These are phyloP conservation scores for Penicillium corylophilum DNA, from an alignment of 2,329 filamentous ascomycete species.

Conservation along the genomic window DNA sequence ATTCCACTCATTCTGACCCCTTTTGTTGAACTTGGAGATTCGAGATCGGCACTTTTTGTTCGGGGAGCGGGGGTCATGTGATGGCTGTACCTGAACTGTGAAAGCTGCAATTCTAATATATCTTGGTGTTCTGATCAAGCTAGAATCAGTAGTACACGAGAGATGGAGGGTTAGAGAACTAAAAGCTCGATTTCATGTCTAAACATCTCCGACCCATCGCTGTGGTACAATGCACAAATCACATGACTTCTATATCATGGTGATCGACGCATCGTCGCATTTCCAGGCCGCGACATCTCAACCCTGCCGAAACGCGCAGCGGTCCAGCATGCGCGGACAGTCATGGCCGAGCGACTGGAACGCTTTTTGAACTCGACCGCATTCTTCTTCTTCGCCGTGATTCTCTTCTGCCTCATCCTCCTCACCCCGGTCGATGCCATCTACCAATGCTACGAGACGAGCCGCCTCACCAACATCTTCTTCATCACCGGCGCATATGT, in stretches of 20 bases:
- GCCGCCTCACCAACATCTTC: constrained; percentile 76
- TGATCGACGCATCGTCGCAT: background rate
- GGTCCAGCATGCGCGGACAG: constrained; percentile 21
- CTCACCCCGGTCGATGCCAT: constrained; percentile 79
- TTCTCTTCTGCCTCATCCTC: constrained; percentile 71
- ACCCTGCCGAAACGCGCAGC: constrained; percentile 10
- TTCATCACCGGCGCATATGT: constrained; percentile 75
- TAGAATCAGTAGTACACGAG: background rate
- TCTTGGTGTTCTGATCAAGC: background rate
- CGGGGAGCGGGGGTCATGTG: constrained; percentile 12
- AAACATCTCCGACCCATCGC: background rate
- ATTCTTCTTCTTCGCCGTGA: constrained; percentile 72
- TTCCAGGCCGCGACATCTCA: background rate
- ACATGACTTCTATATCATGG: constrained; percentile 1
- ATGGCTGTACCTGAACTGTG: background rate
- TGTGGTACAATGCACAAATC: background rate
- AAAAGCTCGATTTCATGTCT: background rate
- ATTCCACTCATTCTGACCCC: constrained; percentile 17
- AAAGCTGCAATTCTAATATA: background rate
- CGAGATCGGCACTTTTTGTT: constrained; percentile 4
- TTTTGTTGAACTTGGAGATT: constrained; percentile 3
- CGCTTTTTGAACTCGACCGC: constrained; percentile 77
- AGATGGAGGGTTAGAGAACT: too few relatives aligned
- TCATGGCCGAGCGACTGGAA: constrained; percentile 55
- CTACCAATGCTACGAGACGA: constrained; percentile 67